Percentiles rank a stretch among this genome's conserved stretches.
These are phyloP conservation scores for Pterocarpus macrocarpus DNA, from an alignment of 306 rosid species.

Conservation along the genomic window DNA sequence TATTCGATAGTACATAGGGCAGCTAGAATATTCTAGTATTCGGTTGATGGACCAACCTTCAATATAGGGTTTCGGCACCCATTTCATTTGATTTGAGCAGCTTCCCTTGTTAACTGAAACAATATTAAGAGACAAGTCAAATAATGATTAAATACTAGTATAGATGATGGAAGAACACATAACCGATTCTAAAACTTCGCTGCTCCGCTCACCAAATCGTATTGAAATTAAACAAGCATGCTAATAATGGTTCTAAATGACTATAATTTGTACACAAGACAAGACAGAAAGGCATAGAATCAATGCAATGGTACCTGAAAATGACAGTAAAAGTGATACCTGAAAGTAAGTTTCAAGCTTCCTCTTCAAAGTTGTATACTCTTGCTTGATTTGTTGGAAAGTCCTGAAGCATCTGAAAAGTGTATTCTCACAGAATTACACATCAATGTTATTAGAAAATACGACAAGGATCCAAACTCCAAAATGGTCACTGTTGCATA, in stretches of 20 bases:
- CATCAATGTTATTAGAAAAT: not conserved
- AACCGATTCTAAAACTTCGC: not conserved
- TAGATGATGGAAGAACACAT: not conserved
- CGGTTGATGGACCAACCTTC: not conserved
- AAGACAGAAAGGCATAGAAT: not conserved
- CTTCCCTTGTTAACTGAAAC: slow-evolving; percentile 48
- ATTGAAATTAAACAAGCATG: not conserved
- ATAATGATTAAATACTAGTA: not conserved
- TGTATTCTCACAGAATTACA: slow-evolving; percentile 22
- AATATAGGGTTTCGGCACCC: not conserved
- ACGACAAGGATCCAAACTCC: not conserved
- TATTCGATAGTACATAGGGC: not conserved
- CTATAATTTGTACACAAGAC: not conserved
- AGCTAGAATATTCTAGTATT: not conserved
- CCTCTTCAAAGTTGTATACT: slow-evolving; percentile 65
- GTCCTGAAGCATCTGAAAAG: slow-evolving; percentile 70
- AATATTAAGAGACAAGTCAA: not conserved
- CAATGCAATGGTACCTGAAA: not conserved
- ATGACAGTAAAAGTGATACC: slow-evolving; percentile 47
- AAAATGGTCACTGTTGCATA: no score
- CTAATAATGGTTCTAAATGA: not conserved
- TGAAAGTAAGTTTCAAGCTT: slow-evolving; percentile 75
- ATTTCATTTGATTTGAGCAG: slow-evolving; percentile 34
- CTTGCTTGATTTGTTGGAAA: slow-evolving; percentile 71
- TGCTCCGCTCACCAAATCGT: not conserved